A percentile compares a stretch with the other conserved stretches of the same genome.
These are phyloP conservation scores for Alliaria petiolata DNA, from an alignment of 345 rosid species.

Conservation along the genomic window DNA sequence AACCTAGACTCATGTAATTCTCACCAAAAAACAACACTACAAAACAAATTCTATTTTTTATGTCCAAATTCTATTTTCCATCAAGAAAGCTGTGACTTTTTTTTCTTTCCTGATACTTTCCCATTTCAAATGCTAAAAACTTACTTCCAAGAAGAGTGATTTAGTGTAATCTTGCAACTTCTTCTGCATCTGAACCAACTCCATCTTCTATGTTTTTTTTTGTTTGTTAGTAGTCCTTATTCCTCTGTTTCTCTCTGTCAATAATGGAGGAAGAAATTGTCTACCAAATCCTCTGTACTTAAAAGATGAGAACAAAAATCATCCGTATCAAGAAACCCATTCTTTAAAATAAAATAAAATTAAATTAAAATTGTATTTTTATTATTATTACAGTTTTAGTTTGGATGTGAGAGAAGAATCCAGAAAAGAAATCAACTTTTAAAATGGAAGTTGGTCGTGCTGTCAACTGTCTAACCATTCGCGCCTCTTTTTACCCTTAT, in stretches of 20 bases:
- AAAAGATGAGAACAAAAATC: constrained; percentile 23
- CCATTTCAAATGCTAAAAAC: background rate
- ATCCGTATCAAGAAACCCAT: constrained; percentile 1
- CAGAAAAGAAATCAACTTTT: constrained; percentile 11
- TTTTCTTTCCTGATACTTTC: too few relatives aligned
- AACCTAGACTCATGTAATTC: background rate
- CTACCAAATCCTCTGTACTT: constrained; percentile 21
- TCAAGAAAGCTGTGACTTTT: too few relatives aligned
- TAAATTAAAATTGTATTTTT: constrained; percentile 4
- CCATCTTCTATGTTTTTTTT: constrained; percentile 39
- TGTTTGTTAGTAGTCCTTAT: background rate
- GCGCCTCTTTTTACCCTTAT: background rate
- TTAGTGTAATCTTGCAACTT: constrained; percentile 63
- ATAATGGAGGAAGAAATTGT: constrained; percentile 23
- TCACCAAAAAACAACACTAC: too few relatives aligned
- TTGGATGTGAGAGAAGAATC: constrained; percentile 27
- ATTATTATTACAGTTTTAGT: background rate
- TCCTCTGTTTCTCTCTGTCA: constrained; percentile 22
- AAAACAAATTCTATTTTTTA: too few relatives aligned
- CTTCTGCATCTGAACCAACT: constrained; percentile 81
- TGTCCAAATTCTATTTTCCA: background rate
- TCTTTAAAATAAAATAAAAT: background rate
- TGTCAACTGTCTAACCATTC: constrained; percentile 30
- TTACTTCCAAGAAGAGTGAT: constrained; percentile 79
- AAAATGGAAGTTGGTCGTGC: constrained; percentile 21